A percentile compares a stretch with the other conserved stretches of the same genome.
phyloP scores from a whole-genome alignment of 805 yeast genomes.

The Brettanomyces bruxellensis region DNA sequence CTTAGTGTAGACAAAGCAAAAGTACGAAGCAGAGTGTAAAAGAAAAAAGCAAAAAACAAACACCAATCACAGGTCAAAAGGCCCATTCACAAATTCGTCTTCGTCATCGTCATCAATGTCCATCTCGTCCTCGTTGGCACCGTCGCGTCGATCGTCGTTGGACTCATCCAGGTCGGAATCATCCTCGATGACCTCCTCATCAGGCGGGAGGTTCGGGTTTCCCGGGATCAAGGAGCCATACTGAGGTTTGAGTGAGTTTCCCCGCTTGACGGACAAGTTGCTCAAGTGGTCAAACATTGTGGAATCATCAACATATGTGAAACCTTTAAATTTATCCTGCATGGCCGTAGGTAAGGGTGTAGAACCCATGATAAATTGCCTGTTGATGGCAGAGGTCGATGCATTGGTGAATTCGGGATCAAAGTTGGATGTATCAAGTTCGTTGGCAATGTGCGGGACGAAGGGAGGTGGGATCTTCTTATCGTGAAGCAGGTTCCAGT shows the following conservation, averaged over 20 bases:
- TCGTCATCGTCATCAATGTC: constrained; percentile 30
- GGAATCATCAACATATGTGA: constrained; percentile 91
- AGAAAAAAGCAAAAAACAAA: neutral
- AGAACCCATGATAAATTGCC: constrained; percentile 52
- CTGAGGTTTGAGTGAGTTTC: constrained; percentile 30
- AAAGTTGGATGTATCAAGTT: constrained; percentile 91
- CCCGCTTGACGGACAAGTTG: constrained; percentile 26
- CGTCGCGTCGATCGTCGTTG: constrained; percentile 25
- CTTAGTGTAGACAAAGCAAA: neutral
- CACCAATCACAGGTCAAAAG: constrained; percentile 56
- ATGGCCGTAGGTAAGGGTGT: constrained; percentile 91
- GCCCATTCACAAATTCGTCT: constrained; percentile 85
- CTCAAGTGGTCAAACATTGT: constrained; percentile 78
- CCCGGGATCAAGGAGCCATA: constrained; percentile 70
- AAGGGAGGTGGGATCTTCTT: constrained; percentile 94
- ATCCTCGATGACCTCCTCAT: constrained; percentile 77
- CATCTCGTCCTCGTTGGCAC: constrained; percentile 35
- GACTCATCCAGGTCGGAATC: constrained; percentile 36
- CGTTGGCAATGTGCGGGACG: constrained; percentile 85
- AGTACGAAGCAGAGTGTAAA: neutral
- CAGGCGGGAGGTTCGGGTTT: constrained; percentile 71
- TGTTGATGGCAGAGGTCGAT: constrained; percentile 71
- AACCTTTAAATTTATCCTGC: constrained; percentile 95
- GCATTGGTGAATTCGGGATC: constrained; percentile 97
- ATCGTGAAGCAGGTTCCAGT: constrained; percentile 72